Percentiles rank a stretch among this genome's conserved stretches.
Conservation (phyloP, 2,329 filamentous ascomycete species). For the Phaeosphaeria sp. region DNA sequence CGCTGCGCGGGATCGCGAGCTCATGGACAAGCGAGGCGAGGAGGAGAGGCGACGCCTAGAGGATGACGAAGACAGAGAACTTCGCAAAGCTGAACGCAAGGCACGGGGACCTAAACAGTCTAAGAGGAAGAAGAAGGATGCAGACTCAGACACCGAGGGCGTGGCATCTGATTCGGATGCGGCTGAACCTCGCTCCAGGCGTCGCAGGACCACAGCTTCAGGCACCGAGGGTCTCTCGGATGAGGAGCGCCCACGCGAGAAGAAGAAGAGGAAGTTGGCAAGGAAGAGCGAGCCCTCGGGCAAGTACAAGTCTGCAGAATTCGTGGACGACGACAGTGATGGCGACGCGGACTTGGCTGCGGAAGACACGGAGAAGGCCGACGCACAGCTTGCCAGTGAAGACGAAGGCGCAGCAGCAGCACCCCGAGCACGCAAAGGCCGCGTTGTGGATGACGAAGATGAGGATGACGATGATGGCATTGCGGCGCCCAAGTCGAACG, state of each 20-base stretch:
- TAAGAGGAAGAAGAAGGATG: constrained; percentile 69
- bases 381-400: constrained; percentile 19
- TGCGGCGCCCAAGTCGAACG: constrained; percentile 27
- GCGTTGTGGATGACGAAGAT: constrained; percentile 45
- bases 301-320: constrained; percentile 88
- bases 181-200: constrained; percentile 47
- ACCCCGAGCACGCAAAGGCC: constrained; percentile 35
- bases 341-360: constrained; percentile 32
- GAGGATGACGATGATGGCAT: constrained; percentile 35
- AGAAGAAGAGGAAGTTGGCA: constrained; percentile 69
- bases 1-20: constrained; percentile 72
- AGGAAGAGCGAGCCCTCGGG: constrained; percentile 54
- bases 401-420: constrained; percentile 33
- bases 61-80: constrained; percentile 74
- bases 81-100: constrained; percentile 70
- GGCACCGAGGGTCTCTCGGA: constrained; percentile 57
- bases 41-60: constrained; percentile 73
- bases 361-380: constrained; percentile 20
- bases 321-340: constrained; percentile 74
- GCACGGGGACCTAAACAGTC: constrained; percentile 53
- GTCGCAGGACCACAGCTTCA: constrained; percentile 45
- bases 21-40: constrained; percentile 74
- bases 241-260: constrained; percentile 65
- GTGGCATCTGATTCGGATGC: constrained; percentile 31
- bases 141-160: constrained; percentile 55